phyloP scores from a whole-genome alignment of 2,329 filamentous ascomycete species.

The Onygenales sp. region DNA sequence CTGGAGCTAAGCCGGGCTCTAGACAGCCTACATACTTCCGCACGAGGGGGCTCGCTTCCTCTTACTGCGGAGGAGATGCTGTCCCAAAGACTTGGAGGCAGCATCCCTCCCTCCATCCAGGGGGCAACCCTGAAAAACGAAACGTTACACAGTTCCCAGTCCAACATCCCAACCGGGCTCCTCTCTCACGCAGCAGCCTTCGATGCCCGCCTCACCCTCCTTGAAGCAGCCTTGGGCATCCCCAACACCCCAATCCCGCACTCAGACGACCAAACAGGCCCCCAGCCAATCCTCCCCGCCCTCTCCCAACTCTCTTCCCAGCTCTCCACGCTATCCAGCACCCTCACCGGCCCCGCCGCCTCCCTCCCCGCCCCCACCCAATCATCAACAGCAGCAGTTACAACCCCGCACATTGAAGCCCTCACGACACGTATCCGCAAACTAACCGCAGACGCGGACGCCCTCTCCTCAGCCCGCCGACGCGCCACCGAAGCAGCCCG shows the following conservation, averaged over 20 bases:
- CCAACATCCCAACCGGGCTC: constrained; percentile 37
- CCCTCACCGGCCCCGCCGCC: constrained; percentile 29
- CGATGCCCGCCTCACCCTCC: constrained; percentile 64
- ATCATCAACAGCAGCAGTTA: constrained; percentile 19
- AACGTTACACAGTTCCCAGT: constrained; percentile 6
- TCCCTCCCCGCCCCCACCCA: constrained; percentile 17
- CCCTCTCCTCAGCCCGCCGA: constrained; percentile 33
- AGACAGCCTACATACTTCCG: constrained; percentile 48
- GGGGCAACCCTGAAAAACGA: constrained; percentile 2
- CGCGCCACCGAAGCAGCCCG: constrained; percentile 34
- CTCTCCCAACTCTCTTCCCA: constrained; percentile 74
- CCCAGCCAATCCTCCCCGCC: constrained; percentile 67
- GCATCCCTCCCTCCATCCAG: constrained; percentile 2
- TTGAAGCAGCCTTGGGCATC: constrained; percentile 76
- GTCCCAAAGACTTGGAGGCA: constrained; percentile 23
- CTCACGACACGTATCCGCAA: constrained; percentile 34
- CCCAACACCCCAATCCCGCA: constrained; percentile 56
- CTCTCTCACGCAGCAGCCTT: constrained; percentile 79
- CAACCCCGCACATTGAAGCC: constrained; percentile 35
- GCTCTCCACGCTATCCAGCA: constrained; percentile 58
- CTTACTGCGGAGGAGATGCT: constrained; percentile 26
- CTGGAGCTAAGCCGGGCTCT: constrained; percentile 62
- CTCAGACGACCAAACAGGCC: constrained; percentile 31
- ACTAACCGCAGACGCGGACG: constrained; percentile 36
- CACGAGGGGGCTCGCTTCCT: constrained; percentile 15